Evolutionary conservation across 345 rosid species (phyloP).

Genomic region (Rhodamnia argentea): DNA sequence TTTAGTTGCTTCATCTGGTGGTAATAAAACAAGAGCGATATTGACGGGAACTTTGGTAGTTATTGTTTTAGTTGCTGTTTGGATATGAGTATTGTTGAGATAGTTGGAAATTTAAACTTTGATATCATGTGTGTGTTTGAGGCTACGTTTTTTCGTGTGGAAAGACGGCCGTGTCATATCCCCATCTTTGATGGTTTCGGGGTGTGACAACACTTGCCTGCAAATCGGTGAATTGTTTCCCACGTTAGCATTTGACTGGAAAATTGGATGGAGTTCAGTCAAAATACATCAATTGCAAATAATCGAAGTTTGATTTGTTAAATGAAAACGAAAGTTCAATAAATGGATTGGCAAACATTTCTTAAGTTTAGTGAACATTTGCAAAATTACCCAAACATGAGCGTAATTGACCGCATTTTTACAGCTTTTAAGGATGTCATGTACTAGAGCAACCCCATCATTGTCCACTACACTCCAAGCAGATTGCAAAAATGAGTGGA

Average conservation of each 20-base stretch:
- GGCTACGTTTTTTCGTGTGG: too few relatives aligned
- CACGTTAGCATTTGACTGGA: rapidly evolving
- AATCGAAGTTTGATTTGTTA: neutral
- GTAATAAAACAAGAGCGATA: too few relatives aligned
- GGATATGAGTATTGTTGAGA: too few relatives aligned
- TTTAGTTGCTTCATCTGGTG: too few relatives aligned
- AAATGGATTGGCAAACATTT: neutral
- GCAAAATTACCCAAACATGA: neutral
- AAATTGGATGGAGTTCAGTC: rapidly evolving
- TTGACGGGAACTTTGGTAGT: too few relatives aligned
- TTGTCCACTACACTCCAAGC: neutral
- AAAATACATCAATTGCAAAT: neutral
- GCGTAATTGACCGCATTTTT: neutral
- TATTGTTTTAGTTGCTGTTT: too few relatives aligned
- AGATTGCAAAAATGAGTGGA: neutral
- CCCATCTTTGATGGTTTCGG: too few relatives aligned
- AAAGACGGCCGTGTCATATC: too few relatives aligned
- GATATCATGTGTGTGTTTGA: too few relatives aligned
- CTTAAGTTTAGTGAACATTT: neutral
- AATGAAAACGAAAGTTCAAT: neutral
- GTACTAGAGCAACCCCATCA: rapidly evolving
- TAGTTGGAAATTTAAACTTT: too few relatives aligned
- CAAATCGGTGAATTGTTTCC: rapidly evolving
- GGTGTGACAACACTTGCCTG: rapidly evolving
- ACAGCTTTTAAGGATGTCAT: neutral